Evolutionary conservation across 352 stramenopile species (phyloP), one percentile per base, ranked within the genome.

Genomic region (Globisporangium parvum): DNA sequence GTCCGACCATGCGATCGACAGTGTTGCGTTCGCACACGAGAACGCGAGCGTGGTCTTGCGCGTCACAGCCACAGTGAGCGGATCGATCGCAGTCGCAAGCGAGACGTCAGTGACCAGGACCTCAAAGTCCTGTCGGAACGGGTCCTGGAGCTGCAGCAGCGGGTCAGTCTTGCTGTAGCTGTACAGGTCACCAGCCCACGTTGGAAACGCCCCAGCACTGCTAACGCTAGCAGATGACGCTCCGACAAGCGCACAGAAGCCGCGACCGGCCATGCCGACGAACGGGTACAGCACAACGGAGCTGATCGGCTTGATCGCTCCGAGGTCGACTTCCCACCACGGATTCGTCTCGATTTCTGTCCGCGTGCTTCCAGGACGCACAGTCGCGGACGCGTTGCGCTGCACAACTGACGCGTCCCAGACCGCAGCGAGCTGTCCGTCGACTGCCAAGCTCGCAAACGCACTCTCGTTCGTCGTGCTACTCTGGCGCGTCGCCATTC

Each of bases 261-360:
- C 59, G 0, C 66, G 65, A 9, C 67, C 77, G 47, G 62, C 47
- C 28, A 59, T 70, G 1, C 78, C 78, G 12, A 78, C 52, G 49
- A 70, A 87, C 8, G 77, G 79, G 49, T 71, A 86, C 18, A 89
- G 14, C 10, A 76, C 56, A 14, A 92, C 54, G 8, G 60, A 63
- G 17, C 66, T 59, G 47, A 92, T 74, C 4, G 81, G 65, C 10
- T 77, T 63, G 4, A 70, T 31, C 0, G 21, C 55, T 0, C 79
- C 79, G 5, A 92, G 47, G 56, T 92, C 81, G 6, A 92, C 71
- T 67, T 88, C 69, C 79, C 79, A 90, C 79, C 79, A 92, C 14
- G 79, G 77, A 62, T 80, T 47, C 0, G 14, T 65, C 24, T 78
- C 63, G 11, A 60, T 10, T 2, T 70, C 18, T 0, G 75, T 85